Base-by-base conservation (phyloP, 1,284 basidiomycete species). In the Leccinum subrobustum region DNA sequence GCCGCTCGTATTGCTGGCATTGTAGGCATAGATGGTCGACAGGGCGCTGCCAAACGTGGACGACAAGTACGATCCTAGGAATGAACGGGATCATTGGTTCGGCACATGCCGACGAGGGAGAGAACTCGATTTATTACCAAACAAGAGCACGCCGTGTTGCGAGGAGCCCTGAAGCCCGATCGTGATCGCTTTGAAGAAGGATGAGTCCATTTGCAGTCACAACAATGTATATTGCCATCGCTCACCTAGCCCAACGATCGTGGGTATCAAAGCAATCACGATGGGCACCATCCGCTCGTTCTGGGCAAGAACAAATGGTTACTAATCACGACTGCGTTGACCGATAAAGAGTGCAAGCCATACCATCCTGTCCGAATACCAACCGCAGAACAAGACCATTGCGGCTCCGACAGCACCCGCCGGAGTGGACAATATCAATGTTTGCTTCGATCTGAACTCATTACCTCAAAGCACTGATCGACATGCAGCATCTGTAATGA, bases 231-330 rank as follows among this genome's bases (percentile, higher is more conserved):
- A 29, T 31, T 25, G 48, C 27, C 3, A 18, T 50, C 14, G 12
- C 70, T 63, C 62, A 81, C 82, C 81, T 60, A 81, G 69, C 9
- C 87, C 86, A 3, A 85, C 73, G 39, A 90, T 83, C 0, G 87
- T 86, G 0, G 87, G 87, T 11, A 89, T 68, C 48, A 89, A 65
- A 3, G 83, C 81, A 63, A 85, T 78, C 12, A 87, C 76, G 31
- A 89, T 85, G 0, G 88, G 88, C 2, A 82, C 63, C 85, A 88
- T 88, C 4, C 87, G 78, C 64, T 86, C 84, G 52, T 77, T 77
- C 85, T 87, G 39, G 44, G 42, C 6, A 6, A 27, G 20, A 31
- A 33, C 6, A n/a, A 39, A 47, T 27, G 3, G 16, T 42, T 25
- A 27, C 27, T 27, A 23, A 6, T 53, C 5, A 25, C 11, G 44